Evolutionary conservation across 345 rosid genomes (phyloP).

Genomic region (Bruguiera sexangula): DNA sequence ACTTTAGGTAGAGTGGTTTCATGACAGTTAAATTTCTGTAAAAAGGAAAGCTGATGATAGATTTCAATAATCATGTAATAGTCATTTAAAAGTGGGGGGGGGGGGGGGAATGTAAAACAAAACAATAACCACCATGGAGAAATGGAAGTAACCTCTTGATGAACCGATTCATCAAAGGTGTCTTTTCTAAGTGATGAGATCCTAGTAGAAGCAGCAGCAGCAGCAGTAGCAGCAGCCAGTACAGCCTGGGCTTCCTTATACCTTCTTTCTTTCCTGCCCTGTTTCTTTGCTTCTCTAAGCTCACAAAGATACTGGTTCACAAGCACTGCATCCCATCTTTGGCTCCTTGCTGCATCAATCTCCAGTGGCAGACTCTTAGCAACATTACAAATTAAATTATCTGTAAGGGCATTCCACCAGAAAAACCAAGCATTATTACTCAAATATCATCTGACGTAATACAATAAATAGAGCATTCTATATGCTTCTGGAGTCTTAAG

Average conservation of each 20-base stretch:
- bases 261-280: constrained; percentile 91
- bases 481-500: too few species aligned
- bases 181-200: constrained; percentile 85
- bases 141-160: constrained; percentile 52
- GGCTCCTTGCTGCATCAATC: constrained; percentile 57
- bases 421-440: too few species aligned
- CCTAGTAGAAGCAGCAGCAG: constrained; percentile 96
- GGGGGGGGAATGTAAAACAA: too few species aligned
- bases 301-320: constrained; percentile 74
- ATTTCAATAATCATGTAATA: too few species aligned
- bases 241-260: constrained; percentile 97
- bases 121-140: too few species aligned
- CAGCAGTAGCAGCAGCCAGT: constrained; percentile 97
- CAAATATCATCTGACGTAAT: too few species aligned
- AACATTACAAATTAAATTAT: constrained; percentile 58
- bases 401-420: constrained; percentile 31
- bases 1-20: too few species aligned
- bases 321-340: constrained; percentile 82
- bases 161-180: constrained; percentile 56
- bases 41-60: not conserved
- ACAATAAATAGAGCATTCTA: too few species aligned
- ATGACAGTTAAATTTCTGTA: constrained; percentile 37
- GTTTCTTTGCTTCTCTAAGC: constrained; percentile 86
- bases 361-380: constrained; percentile 57
- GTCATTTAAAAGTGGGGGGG: too few species aligned